Base-by-base conservation (phyloP, 2,329 filamentous ascomycete species). In the Exophiala oligosperma region DNA sequence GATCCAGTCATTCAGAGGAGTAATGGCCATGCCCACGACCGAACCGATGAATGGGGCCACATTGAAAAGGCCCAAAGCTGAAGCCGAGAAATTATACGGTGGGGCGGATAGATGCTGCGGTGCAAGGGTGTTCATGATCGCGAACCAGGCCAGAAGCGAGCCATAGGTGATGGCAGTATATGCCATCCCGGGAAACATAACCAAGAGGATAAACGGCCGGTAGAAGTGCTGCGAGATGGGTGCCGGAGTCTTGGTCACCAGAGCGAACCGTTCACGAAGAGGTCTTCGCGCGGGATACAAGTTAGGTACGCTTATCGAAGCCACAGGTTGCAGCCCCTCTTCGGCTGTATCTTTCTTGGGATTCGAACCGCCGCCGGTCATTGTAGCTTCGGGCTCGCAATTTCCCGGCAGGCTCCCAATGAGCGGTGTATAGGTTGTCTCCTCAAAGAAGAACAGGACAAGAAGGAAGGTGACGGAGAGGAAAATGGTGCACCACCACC, bases 81-180 rank as follows among this genome's bases (percentile, higher is more conserved):
- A 60, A 0, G 70, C 56, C 1, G 57, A 67, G 52, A 73, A 73
- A 1, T 56, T 47, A 35, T 72, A 73, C 1, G 70, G 71, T 1
- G 70, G 66, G 17, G 17, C 17, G 17, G 17, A 17, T 17, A 17
- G 17, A 17, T 17, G 17, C 17, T 17, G 17, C 17, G 17, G 17
- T 28, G 26, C 26, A 7, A 4, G 26, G 26, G 7, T 29, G 28
- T 8, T 8, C 28, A 29, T 29, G 28, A 4, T 29, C 28, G 8
- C 28, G 28, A 74, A 62, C 68, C 70, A 72, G 14, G 66, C 68
- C 1, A 77, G 66, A 0, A 73, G 66, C 0, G 68, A 67, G 3
- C 73, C 74, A 40, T 75, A 75, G 37, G 75, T 71, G 0, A 77
- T 12, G 0, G 68, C 71, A 0, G 71, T 72, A 47, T 73, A 77